These are phyloP conservation scores for Termitomyces heimii DNA, from an alignment of 768 basidiomycete genomes.

Conservation along the genomic window DNA sequence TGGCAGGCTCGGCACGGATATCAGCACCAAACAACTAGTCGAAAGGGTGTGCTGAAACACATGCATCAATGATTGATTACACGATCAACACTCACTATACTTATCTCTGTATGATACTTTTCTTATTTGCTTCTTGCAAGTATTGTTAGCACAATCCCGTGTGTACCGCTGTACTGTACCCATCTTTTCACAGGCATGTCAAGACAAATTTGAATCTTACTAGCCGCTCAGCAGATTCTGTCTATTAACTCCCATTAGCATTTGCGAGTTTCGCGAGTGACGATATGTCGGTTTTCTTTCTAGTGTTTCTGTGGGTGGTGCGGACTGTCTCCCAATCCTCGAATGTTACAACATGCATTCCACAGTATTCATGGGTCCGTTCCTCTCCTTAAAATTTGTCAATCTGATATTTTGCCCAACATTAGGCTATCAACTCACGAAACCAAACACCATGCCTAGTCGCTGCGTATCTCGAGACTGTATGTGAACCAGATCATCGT, in stretches of 20 bases:
- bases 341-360: slow-evolving; percentile 28
- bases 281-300: background rate
- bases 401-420: background rate
- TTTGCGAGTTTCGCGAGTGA: background rate
- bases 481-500: slow-evolving; percentile 30
- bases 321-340: slow-evolving; percentile 24
- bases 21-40: too few relatives aligned
- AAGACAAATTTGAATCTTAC: background rate
- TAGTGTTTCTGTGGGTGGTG: background rate
- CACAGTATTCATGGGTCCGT: slow-evolving; percentile 31
- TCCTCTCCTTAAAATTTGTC: background rate
- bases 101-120: too few relatives aligned
- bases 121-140: background rate
- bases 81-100: too few relatives aligned
- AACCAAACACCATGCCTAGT: slow-evolving; percentile 46
- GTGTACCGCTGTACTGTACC: background rate
- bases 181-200: background rate
- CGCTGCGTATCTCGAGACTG: slow-evolving; percentile 40
- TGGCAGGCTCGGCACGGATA: too few relatives aligned
- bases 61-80: too few relatives aligned
- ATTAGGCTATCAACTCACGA: slow-evolving; percentile 33
- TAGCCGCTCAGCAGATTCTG: background rate
- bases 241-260: background rate
- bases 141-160: background rate
- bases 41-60: too few relatives aligned